Percentiles rank a stretch among this genome's conserved stretches.
phyloP scores from a whole-genome alignment of 345 rosid genomes.

The Viola odorata region DNA sequence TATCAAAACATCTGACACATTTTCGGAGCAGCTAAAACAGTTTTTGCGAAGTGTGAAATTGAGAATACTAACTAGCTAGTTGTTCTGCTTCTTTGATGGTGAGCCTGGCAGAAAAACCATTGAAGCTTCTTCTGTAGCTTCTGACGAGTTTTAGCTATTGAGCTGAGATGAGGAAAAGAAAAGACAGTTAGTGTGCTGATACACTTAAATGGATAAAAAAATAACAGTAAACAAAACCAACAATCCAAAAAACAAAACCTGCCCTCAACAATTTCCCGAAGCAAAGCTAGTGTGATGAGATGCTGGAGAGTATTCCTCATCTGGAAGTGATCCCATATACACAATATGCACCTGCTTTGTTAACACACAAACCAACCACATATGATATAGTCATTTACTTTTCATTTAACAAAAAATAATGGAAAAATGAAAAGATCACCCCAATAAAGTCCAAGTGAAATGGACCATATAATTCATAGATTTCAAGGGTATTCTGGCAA shows the following conservation, averaged over 20 bases:
- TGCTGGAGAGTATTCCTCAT: background rate
- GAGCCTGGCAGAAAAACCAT: background rate
- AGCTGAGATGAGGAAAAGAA: background rate
- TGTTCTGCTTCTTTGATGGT: background rate
- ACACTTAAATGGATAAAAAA: background rate
- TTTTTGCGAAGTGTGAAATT: background rate
- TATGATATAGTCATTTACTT: too few species aligned
- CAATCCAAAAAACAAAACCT: background rate
- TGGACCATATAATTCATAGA: too few species aligned
- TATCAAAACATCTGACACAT: background rate
- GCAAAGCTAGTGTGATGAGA: constrained; percentile 6
- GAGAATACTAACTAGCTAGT: background rate
- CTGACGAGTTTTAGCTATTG: background rate
- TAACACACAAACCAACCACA: background rate
- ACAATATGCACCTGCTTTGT: background rate
- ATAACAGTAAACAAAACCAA: too few species aligned
- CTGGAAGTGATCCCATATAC: constrained; percentile 7
- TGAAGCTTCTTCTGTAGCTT: background rate
- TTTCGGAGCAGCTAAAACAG: background rate
- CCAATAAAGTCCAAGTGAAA: too few species aligned
- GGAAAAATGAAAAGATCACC: too few species aligned
- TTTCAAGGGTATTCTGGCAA: too few species aligned
- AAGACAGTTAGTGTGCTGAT: background rate
- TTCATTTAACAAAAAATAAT: too few species aligned
- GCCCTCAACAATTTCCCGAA: background rate